Evolutionary conservation across 805 yeast species (phyloP).

Genomic region (Lipomyces orientalis): DNA sequence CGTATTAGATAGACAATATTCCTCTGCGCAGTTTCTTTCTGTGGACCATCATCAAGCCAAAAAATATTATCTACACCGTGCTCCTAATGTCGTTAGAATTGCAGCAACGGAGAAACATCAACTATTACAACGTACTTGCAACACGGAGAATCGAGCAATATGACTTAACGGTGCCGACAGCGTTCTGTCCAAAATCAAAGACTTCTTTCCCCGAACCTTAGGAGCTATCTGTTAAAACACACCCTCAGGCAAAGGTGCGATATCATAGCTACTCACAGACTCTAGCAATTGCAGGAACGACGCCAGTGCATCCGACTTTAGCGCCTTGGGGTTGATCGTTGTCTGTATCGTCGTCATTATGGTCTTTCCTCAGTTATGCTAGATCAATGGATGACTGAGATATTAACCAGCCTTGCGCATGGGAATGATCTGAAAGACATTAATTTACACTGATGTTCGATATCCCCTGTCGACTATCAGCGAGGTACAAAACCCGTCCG

Average conservation of each 20-base stretch:
- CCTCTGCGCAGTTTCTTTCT: constrained; percentile 29
- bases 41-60: constrained; percentile 50
- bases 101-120: not conserved
- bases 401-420: not conserved
- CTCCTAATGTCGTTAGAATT: constrained; percentile 33
- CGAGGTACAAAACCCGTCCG: not conserved
- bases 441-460: not conserved
- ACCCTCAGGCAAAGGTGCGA: not conserved
- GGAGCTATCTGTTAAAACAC: not conserved
- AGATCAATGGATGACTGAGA: not conserved
- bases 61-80: constrained; percentile 56
- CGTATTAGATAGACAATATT: constrained; percentile 41
- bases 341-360: constrained; percentile 21
- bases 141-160: constrained; percentile 59
- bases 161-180: constrained; percentile 58
- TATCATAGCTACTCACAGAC: constrained; percentile 33
- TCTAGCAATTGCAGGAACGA: constrained; percentile 42
- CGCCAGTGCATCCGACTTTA: constrained; percentile 33
- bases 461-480: not conserved
- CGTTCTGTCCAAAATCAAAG: constrained; percentile 53
- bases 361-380: not conserved
- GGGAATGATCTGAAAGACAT: not conserved
- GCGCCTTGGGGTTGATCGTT: constrained; percentile 27
- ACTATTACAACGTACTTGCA: constrained; percentile 48
- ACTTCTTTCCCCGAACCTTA: constrained; percentile 42